phyloP scores from a whole-genome alignment of 164 flowering plant species.

The Sedum album region DNA sequence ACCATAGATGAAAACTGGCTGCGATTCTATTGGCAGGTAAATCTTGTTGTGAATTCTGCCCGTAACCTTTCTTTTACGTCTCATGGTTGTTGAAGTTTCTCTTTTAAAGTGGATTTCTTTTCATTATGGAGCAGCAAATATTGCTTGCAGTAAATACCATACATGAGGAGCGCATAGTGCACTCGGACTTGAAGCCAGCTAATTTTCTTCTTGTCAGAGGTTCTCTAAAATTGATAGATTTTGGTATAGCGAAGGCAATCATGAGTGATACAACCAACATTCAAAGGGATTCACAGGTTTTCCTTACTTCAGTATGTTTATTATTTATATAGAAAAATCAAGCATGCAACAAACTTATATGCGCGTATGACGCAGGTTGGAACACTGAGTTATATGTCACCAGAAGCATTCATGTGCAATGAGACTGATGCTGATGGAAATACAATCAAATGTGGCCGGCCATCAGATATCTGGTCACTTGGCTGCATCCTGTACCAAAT shows the following conservation, averaged over 20 bases:
- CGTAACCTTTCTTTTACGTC: neutral
- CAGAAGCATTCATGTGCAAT: slow-evolving; percentile 97
- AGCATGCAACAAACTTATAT: neutral
- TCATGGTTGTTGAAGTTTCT: slow-evolving; percentile 7
- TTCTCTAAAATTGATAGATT: slow-evolving; percentile 88
- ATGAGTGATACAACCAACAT: slow-evolving; percentile 96
- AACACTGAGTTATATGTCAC: slow-evolving; percentile 97
- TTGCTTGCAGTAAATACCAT: slow-evolving; percentile 91
- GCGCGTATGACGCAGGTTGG: slow-evolving; percentile 55
- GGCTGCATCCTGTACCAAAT: slow-evolving; percentile 98
- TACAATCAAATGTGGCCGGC: slow-evolving; percentile 85
- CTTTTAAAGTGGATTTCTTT: neutral
- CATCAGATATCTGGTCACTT: slow-evolving; percentile 99
- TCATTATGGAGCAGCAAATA: slow-evolving; percentile 61
- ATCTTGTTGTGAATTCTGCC: neutral
- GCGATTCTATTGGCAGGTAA: slow-evolving; percentile 95
- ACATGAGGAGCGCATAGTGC: slow-evolving; percentile 97
- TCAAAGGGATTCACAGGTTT: slow-evolving; percentile 95
- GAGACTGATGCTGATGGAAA: slow-evolving; percentile 86
- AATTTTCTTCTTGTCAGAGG: slow-evolving; percentile 97
- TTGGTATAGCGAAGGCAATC: slow-evolving; percentile 97
- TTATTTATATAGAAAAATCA: neutral
- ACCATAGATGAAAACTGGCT: slow-evolving; percentile 57
- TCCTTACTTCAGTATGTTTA: neutral
- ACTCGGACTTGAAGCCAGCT: slow-evolving; percentile 98